These are phyloP conservation scores for Sanguinoderma infundibulare DNA, from an alignment of 1,284 basidiomycete genomes.

Conservation along the genomic window DNA sequence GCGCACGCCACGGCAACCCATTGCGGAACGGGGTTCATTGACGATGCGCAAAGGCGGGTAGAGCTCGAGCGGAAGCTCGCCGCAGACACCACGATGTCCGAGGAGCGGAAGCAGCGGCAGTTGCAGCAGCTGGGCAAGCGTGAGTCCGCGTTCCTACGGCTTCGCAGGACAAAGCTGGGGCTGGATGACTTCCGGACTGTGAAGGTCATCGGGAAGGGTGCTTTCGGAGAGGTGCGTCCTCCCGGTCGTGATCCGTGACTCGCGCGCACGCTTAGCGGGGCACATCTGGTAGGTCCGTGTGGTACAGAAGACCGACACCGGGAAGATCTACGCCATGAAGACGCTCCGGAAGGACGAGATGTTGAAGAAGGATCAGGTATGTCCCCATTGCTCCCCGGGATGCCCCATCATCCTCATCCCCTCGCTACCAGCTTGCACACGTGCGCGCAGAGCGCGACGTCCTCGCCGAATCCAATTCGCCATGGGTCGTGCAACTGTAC, in stretches of 20 bases:
- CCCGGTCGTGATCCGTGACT: not conserved
- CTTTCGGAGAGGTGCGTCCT: slow-evolving; percentile 87
- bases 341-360: slow-evolving; percentile 97
- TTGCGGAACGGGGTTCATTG: not conserved
- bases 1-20: slow-evolving; percentile 9
- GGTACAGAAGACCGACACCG: slow-evolving; percentile 96
- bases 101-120: slow-evolving; percentile 90
- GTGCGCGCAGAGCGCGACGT: slow-evolving; percentile 99
- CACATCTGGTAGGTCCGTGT: slow-evolving; percentile 73
- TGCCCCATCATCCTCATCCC: slow-evolving; percentile 13
- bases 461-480: slow-evolving; percentile 95
- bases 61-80: slow-evolving; percentile 91
- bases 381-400: slow-evolving; percentile 29
- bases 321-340: slow-evolving; percentile 99
- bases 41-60: slow-evolving; percentile 69
- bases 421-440: slow-evolving; percentile 79
- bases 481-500: slow-evolving; percentile 98
- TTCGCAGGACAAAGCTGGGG: slow-evolving; percentile 92
- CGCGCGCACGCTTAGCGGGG: slow-evolving; percentile 10
- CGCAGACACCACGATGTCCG: slow-evolving; percentile 71
- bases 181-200: slow-evolving; percentile 95
- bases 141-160: slow-evolving; percentile 90
- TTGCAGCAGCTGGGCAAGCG: slow-evolving; percentile 89
- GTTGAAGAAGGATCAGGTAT: slow-evolving; percentile 97
- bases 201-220: slow-evolving; percentile 99